A percentile compares a stretch with the other conserved stretches of the same genome.
Conservation (phyloP, 2,329 filamentous ascomycete genomes). For the Trichoderma atrobrunneum region DNA sequence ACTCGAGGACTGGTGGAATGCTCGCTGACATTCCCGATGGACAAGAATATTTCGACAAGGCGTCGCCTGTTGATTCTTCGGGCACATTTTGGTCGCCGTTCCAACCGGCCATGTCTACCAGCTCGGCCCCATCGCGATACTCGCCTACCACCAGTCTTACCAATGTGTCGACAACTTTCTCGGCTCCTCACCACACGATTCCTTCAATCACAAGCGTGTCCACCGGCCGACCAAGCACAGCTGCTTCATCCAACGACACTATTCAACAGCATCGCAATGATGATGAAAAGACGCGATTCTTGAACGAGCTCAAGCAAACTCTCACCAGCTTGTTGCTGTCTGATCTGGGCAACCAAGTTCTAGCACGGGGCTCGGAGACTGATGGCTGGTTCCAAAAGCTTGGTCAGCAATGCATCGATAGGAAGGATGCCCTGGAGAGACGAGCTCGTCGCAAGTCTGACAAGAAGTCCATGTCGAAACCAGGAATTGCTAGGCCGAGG, state of each 20-base stretch:
- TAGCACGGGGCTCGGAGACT: slow-evolving; percentile 87
- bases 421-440: slow-evolving; percentile 54
- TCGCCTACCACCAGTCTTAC: slow-evolving; percentile 62
- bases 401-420: slow-evolving; percentile 63
- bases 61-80: slow-evolving; percentile 69
- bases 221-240: slow-evolving; percentile 60
- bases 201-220: slow-evolving; percentile 48
- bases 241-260: slow-evolving; percentile 29
- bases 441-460: slow-evolving; percentile 41
- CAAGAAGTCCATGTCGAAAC: slow-evolving; percentile 43
- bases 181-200: slow-evolving; percentile 41
- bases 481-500: slow-evolving; percentile 47
- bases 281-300: slow-evolving; percentile 73
- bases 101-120: slow-evolving; percentile 63
- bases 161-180: slow-evolving; percentile 53
- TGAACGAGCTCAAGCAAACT: slow-evolving; percentile 72
- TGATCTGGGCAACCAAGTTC: slow-evolving; percentile 82
- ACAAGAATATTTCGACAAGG: slow-evolving; percentile 66
- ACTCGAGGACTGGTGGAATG: slow-evolving; percentile 54
- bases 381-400: slow-evolving; percentile 79
- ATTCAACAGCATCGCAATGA: slow-evolving; percentile 36
- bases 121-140: slow-evolving; percentile 58
- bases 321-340: slow-evolving; percentile 83
- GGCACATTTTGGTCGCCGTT: slow-evolving; percentile 90
- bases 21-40: slow-evolving; percentile 66